Base-by-base conservation (phyloP, 495 filamentous ascomycete species). In the Articulospora tetracladia region DNA sequence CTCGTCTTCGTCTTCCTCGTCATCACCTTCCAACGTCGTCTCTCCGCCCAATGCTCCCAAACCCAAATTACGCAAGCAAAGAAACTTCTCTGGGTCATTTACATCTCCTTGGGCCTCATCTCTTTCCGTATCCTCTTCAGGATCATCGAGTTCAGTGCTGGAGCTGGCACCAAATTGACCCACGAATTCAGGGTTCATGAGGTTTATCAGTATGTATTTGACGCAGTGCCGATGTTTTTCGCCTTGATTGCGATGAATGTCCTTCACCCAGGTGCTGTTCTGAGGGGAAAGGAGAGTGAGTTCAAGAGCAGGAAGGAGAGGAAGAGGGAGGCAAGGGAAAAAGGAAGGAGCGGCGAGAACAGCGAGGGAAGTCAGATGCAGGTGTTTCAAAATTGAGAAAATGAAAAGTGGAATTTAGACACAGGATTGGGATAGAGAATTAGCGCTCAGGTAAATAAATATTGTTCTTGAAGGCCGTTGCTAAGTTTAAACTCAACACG, bases 81-180 rank as follows among this genome's bases (percentile, higher is more conserved):
- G 23, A 60, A 64, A 20, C 65, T 74, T 32, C 52, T 79, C 3
- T 70, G 66, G 20, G 69, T 70, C 30, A 61, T 80, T 10, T 79
- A 79, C 61, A 61, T 58, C 4, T 69, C 66, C 19, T 66, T 81
- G 22, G 55, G 55, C 1, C 64, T 75, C 39, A 77, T 80, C 59
- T 73, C 74, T 1, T 47, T 80, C 47, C 82, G 81, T 47, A 84
- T 84, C 59, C 72, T 82, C 56, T 85, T 78, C 70, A 76, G 82
- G 53, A 70, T 86, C 3, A 64, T 74, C 52, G 79, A 85, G 49
- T 85, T 79, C 68, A 70, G 77, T 11, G 55, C 69, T 6, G 80
- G 80, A 22, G 64, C 68, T 0, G 58, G 44, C 20, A 66, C 69
- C 0, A 59, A 30, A 7, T 36, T 65, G 22, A 70, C 64, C 17